Base-by-base conservation (phyloP, 768 basidiomycete genomes). In the Lepiota subincarnata region DNA sequence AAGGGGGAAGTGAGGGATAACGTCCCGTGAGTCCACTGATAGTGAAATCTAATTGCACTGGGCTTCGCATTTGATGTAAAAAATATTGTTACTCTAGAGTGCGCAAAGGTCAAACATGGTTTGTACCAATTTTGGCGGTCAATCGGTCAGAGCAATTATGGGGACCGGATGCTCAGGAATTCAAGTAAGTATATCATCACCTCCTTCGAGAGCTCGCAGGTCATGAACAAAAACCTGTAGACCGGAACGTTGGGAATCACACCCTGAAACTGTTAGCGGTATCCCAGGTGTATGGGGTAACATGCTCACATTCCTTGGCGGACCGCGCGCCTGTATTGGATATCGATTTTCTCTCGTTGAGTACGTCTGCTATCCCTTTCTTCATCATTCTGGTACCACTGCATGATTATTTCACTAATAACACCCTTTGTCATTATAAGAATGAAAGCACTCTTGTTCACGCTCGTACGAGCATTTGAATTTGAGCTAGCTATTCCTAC, bases 261-360 rank as follows among this genome's bases (percentile, higher is more conserved):
- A 71, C 6, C 82, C 83, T 0, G 73, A 76, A 16, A 68, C 69
- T 1, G 75, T 70, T 1, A 61, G 62, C 3, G 53, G 62, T 0
- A 67, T 87, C 20, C 86, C 86, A 4, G 81, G 84, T 5, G 72
- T 86, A 0, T 85, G 79, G 77, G 74, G 78, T 8, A 76, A 84
- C 59, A 60, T 81, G 56, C 62, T 86, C 35, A 76, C 80, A 0
- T 89, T 89, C 73, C 59, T 84, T 2, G 82, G 82, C 31, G 86
- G 86, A 4, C 80, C 83, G 12, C 75, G 76, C n/a, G 75, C 82
- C 0, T 89, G 86, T 55, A 86, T 87, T 34, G 84, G 84, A 0
- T 86, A 79, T 62, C 76, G 81, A 3, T 87, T 87, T 61, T 73
- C 86, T 11, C 64, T 86, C 16, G 69, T 78, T 14, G 83, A 83